These are phyloP conservation scores for Hypoxylon sp. DNA, from an alignment of 2,329 filamentous ascomycete genomes.

Conservation along the genomic window DNA sequence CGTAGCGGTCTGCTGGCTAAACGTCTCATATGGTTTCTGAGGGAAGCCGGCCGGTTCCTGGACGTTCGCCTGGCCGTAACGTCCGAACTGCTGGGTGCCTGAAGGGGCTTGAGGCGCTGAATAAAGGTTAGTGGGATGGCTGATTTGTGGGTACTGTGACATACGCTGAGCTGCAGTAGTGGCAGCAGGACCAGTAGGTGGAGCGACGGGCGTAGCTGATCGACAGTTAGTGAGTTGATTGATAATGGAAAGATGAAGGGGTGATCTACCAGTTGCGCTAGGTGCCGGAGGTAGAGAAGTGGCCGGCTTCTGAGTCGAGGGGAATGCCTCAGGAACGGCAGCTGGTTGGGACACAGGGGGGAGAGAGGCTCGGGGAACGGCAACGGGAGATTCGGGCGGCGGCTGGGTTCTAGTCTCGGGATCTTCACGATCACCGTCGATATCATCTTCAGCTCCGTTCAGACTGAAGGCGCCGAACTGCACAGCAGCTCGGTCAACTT, in stretches of 20 bases:
- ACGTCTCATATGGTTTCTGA: constrained; percentile 90
- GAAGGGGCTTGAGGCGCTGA: constrained; percentile 69
- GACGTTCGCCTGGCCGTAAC: constrained; percentile 74
- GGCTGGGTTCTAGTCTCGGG: constrained; percentile 94
- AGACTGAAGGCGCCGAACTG: constrained; percentile 97
- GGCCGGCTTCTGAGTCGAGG: constrained; percentile 67
- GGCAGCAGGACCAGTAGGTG: constrained; percentile 50
- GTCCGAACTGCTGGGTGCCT: constrained; percentile 76
- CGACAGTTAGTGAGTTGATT: constrained; percentile 43
- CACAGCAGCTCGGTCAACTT: constrained; percentile 91
- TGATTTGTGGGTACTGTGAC: constrained; percentile 52
- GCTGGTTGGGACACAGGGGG: constrained; percentile 77
- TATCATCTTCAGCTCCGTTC: constrained; percentile 86
- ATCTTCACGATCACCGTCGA: constrained; percentile 95
- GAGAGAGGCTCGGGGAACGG: constrained; percentile 87
- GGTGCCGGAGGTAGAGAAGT: constrained; percentile 60
- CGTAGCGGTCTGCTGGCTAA: constrained; percentile 76
- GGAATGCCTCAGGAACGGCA: constrained; percentile 68
- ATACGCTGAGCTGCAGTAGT: constrained; percentile 51
- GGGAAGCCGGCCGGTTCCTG: constrained; percentile 73
- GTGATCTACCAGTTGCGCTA: constrained; percentile 52
- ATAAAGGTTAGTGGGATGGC: constrained; percentile 54
- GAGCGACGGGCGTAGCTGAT: constrained; percentile 51
- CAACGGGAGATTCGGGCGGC: constrained; percentile 87
- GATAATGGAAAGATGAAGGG: constrained; percentile 22